Evolutionary conservation across 2,329 filamentous ascomycete genomes (phyloP), one percentile per base, ranked within the genome.

Genomic region (Aspergillus calidoustus): DNA sequence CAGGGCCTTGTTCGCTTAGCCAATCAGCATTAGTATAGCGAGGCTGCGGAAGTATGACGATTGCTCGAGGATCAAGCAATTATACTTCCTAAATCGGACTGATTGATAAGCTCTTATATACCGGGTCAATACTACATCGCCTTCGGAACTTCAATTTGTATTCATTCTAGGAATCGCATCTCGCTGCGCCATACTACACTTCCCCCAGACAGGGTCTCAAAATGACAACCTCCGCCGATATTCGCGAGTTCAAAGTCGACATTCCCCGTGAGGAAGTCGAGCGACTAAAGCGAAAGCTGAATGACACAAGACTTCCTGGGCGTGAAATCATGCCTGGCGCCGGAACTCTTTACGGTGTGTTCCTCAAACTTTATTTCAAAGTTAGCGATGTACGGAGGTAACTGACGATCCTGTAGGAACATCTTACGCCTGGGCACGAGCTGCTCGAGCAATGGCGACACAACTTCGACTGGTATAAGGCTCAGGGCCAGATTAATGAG

Each of bases 221-320:
- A 5, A 41, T 53, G 19, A 6, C 31, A 15, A 23, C 4, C 25
- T 28, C 25, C 31, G 3, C 50, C 31, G 31, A 23, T 15, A 25
- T 53, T 19, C 31, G 23, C 9, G 30, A 53, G 22, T 53, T 53
- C n/a, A 49, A n/a, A 41, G 22, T 64, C 13, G 54, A 62, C 15
- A 55, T 64, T 4, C 60, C 53, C 2, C 7, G 9, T 1, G 28
- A 60, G 46, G 60, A 64, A 46, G 57, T 64, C 4, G 31, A 60
- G 7, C 60, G 57, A 11, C 34, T 62, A 11, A 34, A 56, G 8
- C 53, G 54, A 3, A 64, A 60, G 34, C 43, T 64, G 0, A 31
- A 38, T 30, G 63, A 61, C 30, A 63, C 63, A 6, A 38, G 60
- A 23, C 51, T 65, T 3, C 57, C 60, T 25, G 30, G 15, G n/a